Evolutionary conservation across 2,329 filamentous ascomycete genomes (phyloP).

Genomic region (Colletotrichum navitas): DNA sequence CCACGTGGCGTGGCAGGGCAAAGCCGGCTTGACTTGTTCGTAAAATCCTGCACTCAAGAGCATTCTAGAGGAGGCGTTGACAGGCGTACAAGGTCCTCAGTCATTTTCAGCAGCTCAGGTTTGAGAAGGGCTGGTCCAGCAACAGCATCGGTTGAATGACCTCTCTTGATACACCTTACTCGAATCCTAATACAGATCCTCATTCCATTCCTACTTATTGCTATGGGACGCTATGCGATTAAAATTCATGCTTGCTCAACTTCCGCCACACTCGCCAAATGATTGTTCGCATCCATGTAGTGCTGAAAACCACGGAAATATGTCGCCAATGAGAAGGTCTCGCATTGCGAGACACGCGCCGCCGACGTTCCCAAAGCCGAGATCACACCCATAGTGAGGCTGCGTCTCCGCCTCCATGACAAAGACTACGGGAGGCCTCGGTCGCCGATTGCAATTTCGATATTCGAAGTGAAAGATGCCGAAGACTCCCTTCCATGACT

Average conservation of each 20-base stretch:
- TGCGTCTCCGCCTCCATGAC: not conserved
- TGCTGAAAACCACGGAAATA: slow-evolving; percentile 7
- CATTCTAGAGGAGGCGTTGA: not conserved
- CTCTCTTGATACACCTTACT: not conserved
- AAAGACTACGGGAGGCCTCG: not conserved
- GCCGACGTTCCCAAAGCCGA: slow-evolving; percentile 12
- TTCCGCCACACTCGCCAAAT: not conserved
- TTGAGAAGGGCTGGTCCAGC: not conserved
- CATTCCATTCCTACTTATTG: not conserved
- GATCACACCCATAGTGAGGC: not conserved
- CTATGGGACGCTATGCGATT: not conserved
- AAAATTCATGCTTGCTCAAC: not conserved
- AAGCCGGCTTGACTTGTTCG: not conserved
- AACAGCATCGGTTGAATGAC: not conserved
- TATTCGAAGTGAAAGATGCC: slow-evolving; percentile 11
- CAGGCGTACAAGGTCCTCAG: not conserved
- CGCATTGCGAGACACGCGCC: slow-evolving; percentile 4
- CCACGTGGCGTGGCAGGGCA: not conserved
- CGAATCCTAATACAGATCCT: slow-evolving; percentile 8
- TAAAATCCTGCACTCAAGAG: not conserved
- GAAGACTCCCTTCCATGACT: slow-evolving; percentile 32
- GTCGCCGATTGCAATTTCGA: slow-evolving; percentile 26
- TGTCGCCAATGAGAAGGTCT: not conserved
- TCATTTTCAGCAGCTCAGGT: not conserved
- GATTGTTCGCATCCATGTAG: not conserved